These are phyloP conservation scores for Pichia pseudocactophila DNA, from an alignment of 805 yeast genomes.

Conservation along the genomic window DNA sequence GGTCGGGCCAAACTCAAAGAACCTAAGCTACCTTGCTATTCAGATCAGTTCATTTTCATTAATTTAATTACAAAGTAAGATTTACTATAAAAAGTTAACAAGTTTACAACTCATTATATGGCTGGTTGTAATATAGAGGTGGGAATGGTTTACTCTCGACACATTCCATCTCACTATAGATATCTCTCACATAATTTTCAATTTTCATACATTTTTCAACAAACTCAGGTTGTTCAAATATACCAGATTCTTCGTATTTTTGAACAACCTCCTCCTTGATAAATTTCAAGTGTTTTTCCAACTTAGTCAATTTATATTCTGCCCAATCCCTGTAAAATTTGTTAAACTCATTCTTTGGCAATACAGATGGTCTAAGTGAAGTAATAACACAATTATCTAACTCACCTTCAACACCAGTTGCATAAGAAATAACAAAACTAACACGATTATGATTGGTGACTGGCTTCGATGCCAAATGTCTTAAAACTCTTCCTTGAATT, in stretches of 20 bases:
- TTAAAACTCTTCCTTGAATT: conserved; percentile 38
- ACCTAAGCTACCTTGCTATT: no score
- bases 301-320: conserved; percentile 24
- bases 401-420: conserved; percentile 20
- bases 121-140: conserved; percentile 17
- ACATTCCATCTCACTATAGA: conserved; percentile 28
- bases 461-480: conserved; percentile 41
- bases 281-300: conserved; percentile 20
- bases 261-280: conserved; percentile 17
- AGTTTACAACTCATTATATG: conserved; percentile 13
- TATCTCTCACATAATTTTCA: conserved; percentile 22
- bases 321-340: conserved; percentile 29
- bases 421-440: conserved; percentile 24
- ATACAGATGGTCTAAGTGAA: conserved; percentile 26
- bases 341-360: conserved; percentile 26
- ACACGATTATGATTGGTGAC: conserved; percentile 28
- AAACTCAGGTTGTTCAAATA: conserved; percentile 24
- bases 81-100: no score
- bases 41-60: no score
- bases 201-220: conserved; percentile 23
- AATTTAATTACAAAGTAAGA: no score
- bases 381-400: conserved; percentile 27
- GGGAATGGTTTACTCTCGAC: conserved; percentile 23
- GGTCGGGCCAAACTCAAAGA: no score
- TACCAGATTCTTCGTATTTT: conserved; percentile 14